These are phyloP conservation scores for Erodium chrysanthum DNA, from an alignment of 441 rosid genomes.

Conservation along the genomic window DNA sequence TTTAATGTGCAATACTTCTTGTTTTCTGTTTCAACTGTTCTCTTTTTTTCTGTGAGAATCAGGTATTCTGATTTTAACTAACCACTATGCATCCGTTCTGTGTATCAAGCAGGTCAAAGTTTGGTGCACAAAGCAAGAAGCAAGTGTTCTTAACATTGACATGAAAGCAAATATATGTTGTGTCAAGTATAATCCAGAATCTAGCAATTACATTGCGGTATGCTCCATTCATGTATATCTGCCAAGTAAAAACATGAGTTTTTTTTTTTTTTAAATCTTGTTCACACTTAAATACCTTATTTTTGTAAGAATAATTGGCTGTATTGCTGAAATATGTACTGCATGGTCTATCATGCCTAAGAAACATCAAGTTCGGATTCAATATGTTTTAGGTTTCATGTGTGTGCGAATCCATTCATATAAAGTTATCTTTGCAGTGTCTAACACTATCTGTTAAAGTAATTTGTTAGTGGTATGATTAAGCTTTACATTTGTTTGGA, in stretches of 20 bases:
- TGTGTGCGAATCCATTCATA: neutral
- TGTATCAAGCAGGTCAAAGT: constrained; percentile 71
- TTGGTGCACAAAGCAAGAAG: constrained; percentile 96
- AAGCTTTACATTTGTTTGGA: neutral
- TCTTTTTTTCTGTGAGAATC: neutral
- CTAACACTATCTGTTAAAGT: neutral
- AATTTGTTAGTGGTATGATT: neutral
- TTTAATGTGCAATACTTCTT: neutral
- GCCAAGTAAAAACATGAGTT: neutral
- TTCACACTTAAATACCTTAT: constrained; percentile 4
- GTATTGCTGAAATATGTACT: neutral
- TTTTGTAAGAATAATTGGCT: neutral
- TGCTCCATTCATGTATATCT: constrained; percentile 14
- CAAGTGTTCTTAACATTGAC: constrained; percentile 87
- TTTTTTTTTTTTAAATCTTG: constrained; percentile 5
- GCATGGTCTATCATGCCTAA: neutral
- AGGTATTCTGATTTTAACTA: constrained; percentile 8
- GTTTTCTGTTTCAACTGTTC: neutral
- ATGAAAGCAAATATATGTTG: constrained; percentile 98
- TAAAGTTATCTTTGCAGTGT: neutral
- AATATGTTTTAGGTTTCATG: neutral
- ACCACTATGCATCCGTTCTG: constrained; percentile 15
- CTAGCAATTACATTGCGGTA: constrained; percentile 92
- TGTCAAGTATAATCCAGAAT: constrained; percentile 97
- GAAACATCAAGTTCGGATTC: neutral